phyloP scores from a whole-genome alignment of 768 basidiomycete species.

The Leucocoprinus birnbaumii region DNA sequence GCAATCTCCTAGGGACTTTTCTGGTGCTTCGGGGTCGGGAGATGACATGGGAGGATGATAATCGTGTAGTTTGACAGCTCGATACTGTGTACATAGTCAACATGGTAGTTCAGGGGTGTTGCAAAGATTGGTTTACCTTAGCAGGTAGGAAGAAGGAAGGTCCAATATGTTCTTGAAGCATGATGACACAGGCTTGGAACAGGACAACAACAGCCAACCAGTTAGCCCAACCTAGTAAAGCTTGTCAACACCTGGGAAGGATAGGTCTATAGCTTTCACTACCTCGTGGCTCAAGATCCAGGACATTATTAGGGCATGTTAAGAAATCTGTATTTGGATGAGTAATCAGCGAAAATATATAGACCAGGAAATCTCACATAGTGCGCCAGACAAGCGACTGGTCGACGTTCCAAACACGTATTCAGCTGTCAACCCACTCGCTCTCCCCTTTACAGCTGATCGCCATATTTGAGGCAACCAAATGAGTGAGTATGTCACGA shows the following conservation, averaged over 20 bases:
- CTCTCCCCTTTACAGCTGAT: slow-evolving; percentile 66
- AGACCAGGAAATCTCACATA: slow-evolving; percentile 58
- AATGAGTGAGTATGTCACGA: slow-evolving; percentile 68
- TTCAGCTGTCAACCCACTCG: slow-evolving; percentile 61
- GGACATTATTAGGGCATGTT: slow-evolving; percentile 80
- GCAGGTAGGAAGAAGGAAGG: slow-evolving; percentile 83
- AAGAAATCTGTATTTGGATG: slow-evolving; percentile 61
- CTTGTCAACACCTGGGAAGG: neutral
- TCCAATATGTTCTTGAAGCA: slow-evolving; percentile 74
- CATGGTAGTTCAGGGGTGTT: neutral
- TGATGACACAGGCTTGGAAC: slow-evolving; percentile 57
- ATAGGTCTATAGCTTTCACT: slow-evolving; percentile 22
- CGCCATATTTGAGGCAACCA: slow-evolving; percentile 88
- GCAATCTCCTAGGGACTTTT: slow-evolving; percentile 80
- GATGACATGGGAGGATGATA: slow-evolving; percentile 81
- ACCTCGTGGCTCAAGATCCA: slow-evolving; percentile 79
- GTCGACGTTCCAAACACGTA: slow-evolving; percentile 79
- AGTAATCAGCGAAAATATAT: neutral
- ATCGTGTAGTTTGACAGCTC: slow-evolving; percentile 63
- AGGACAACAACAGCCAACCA: slow-evolving; percentile 56
- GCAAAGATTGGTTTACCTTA: slow-evolving; percentile 34
- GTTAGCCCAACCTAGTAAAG: slow-evolving; percentile 61
- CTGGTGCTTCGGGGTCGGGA: slow-evolving; percentile 72
- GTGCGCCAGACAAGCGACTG: slow-evolving; percentile 63
- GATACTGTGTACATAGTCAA: slow-evolving; percentile 42